These are phyloP conservation scores for Nepenthes alata DNA, from an alignment of 179 eudicot genomes.

Conservation along the genomic window DNA sequence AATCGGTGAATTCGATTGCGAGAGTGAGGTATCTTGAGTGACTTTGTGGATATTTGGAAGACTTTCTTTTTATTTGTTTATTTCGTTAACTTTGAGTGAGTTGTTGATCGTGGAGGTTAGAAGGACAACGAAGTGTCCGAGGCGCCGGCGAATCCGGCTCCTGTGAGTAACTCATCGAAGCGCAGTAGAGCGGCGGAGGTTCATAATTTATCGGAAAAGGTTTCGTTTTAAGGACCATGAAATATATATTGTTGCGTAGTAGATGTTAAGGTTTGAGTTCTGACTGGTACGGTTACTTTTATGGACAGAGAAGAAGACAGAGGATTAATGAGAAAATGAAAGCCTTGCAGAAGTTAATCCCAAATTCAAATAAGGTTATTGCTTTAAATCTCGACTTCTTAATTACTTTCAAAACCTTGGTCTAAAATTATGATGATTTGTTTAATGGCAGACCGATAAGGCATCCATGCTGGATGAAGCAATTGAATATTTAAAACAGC, in stretches of 20 bases:
- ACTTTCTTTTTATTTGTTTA: neutral
- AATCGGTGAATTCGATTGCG: constrained; percentile 24
- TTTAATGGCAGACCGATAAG: constrained; percentile 56
- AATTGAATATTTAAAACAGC: constrained; percentile 82
- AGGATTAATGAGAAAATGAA: constrained; percentile 83
- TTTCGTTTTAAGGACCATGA: neutral
- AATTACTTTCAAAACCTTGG: neutral
- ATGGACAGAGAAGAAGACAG: constrained; percentile 72
- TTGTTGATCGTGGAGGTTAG: constrained; percentile 3
- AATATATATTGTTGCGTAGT: neutral
- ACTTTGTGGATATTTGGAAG: neutral
- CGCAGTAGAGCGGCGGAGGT: constrained; percentile 29
- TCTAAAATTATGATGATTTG: neutral
- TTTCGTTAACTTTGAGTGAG: neutral
- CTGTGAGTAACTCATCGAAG: constrained; percentile 17
- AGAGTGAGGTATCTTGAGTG: constrained; percentile 20
- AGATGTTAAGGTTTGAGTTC: neutral
- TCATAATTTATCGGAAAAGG: constrained; percentile 35
- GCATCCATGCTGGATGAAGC: constrained; percentile 98
- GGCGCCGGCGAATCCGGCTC: constrained; percentile 8
- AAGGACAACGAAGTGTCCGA: constrained; percentile 20
- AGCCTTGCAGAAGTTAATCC: constrained; percentile 80
- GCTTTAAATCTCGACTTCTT: neutral
- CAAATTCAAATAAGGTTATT: constrained; percentile 73
- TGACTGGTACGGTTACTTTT: constrained; percentile 2